A percentile compares a stretch with the other conserved stretches of the same genome.
Conservation (phyloP, 768 basidiomycete genomes). For the Termitomyces sp. region DNA sequence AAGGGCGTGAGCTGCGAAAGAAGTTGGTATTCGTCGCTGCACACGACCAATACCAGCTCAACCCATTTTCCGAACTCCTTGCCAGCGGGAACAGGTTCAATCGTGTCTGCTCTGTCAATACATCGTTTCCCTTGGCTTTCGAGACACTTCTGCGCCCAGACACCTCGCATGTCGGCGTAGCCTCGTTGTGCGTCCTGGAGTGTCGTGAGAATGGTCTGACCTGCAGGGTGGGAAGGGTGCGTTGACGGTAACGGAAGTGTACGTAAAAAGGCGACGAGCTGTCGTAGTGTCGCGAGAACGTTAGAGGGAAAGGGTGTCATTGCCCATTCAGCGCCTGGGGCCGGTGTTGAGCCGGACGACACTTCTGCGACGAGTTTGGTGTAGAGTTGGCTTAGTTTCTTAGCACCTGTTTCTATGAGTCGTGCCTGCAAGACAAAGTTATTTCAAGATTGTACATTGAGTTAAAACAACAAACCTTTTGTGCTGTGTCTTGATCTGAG, state of each 20-base stretch:
- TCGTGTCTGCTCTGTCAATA: conserved; percentile 63
- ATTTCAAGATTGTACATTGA: not conserved
- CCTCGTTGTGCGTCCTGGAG: conserved; percentile 75
- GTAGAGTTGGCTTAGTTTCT: conserved; percentile 75
- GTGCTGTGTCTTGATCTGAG: conserved; percentile 45
- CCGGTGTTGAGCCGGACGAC: conserved; percentile 68
- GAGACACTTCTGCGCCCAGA: conserved; percentile 69
- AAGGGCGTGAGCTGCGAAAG: conserved; percentile 61
- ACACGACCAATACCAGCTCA: conserved; percentile 53
- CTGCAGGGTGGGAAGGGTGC: conserved; percentile 79
- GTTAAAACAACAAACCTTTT: conserved; percentile 35
- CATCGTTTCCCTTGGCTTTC: conserved; percentile 66
- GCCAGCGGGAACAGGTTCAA: conserved; percentile 60
- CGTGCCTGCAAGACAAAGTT: conserved; percentile 37
- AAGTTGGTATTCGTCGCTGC: conserved; percentile 67
- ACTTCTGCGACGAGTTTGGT: conserved; percentile 88
- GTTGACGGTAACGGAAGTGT: conserved; percentile 71
- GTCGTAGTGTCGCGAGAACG: conserved; percentile 47
- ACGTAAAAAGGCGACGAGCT: conserved; percentile 65
- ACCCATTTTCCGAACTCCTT: conserved; percentile 72
- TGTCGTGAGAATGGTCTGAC: conserved; percentile 54
- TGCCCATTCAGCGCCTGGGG: conserved; percentile 50
- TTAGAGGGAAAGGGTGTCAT: conserved; percentile 49
- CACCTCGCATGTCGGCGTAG: conserved; percentile 82
- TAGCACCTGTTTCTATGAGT: conserved; percentile 75